These are phyloP conservation scores for Jaapia argillacea DNA, from an alignment of 768 basidiomycete genomes.

Conservation along the genomic window DNA sequence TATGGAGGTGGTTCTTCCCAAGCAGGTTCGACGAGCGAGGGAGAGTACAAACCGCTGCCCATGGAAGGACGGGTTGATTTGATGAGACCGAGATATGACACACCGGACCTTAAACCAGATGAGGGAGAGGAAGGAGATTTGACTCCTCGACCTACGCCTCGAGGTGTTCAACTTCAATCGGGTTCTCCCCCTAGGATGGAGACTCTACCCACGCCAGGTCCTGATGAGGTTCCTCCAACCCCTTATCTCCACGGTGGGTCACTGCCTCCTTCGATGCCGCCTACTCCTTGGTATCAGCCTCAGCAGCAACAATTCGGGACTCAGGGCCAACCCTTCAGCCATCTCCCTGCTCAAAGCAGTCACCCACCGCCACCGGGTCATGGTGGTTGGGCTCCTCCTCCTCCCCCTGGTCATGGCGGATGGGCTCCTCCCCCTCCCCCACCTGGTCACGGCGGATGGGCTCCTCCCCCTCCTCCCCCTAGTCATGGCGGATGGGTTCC, in stretches of 20 bases:
- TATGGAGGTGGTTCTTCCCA: constrained; percentile 4
- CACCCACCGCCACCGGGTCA: no score
- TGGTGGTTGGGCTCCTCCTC: no score
- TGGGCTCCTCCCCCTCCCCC: no score
- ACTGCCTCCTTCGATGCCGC: constrained; percentile 14
- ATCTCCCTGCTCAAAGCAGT: no score
- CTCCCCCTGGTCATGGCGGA: no score
- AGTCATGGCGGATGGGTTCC: no score
- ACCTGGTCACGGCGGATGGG: no score
- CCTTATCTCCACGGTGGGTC: constrained; percentile 34
- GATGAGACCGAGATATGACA: constrained; percentile 43
- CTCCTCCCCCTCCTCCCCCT: no score
- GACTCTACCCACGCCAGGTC: constrained; percentile 51
- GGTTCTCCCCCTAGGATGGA: constrained; percentile 31
- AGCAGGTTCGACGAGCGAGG: constrained; percentile 31
- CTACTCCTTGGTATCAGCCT: constrained; percentile 3
- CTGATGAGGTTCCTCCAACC: constrained; percentile 52
- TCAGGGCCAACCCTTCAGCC: no score
- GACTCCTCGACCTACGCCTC: neutral
- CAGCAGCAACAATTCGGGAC: constrained; percentile 1
- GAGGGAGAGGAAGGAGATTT: neutral
- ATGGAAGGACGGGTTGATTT: constrained; percentile 84
- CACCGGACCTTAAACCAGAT: constrained; percentile 6
- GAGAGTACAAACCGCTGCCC: constrained; percentile 74
- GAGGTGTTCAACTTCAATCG: no score